These are phyloP conservation scores for Aegilops tauschii DNA, from an alignment of 176 grass and related monocot genomes.

Conservation along the genomic window DNA sequence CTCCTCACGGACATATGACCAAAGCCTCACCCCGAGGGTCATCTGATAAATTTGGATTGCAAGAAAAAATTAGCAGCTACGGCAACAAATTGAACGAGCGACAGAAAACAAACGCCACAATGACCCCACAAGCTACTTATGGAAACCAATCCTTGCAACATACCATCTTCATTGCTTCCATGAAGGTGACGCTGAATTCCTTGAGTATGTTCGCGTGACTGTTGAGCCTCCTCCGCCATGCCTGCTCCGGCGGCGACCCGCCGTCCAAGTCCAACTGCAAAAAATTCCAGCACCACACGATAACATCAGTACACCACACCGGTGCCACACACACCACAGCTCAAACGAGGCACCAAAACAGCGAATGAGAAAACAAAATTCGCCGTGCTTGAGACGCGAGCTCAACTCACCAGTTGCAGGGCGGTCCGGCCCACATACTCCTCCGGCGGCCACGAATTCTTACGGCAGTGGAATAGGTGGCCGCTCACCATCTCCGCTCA, in stretches of 20 bases:
- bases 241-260: slow-evolving; percentile 80
- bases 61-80: slow-evolving; percentile 1
- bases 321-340: neutral
- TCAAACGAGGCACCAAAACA: neutral
- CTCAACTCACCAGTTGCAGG: slow-evolving; percentile 74
- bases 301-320: neutral
- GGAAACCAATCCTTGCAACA: neutral
- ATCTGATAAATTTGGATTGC: slow-evolving; percentile 45
- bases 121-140: neutral
- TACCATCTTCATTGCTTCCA: slow-evolving; percentile 99
- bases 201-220: slow-evolving; percentile 94
- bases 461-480: slow-evolving; percentile 80
- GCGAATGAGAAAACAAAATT: neutral
- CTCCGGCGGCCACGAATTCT: slow-evolving; percentile 92
- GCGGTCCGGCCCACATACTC: slow-evolving; percentile 67
- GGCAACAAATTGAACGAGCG: neutral
- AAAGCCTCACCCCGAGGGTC: slow-evolving; percentile 85
- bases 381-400: neutral
- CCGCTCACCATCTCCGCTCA: slow-evolving; percentile 67
- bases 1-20: slow-evolving; percentile 98
- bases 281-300: neutral
- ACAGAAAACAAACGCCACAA: neutral
- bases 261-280: slow-evolving; percentile 90
- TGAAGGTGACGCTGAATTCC: slow-evolving; percentile 98
- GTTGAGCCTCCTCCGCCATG: slow-evolving; percentile 85